Evolutionary conservation across 2,329 filamentous ascomycete species (phyloP).

Genomic region (Aspergillus brasiliensis): DNA sequence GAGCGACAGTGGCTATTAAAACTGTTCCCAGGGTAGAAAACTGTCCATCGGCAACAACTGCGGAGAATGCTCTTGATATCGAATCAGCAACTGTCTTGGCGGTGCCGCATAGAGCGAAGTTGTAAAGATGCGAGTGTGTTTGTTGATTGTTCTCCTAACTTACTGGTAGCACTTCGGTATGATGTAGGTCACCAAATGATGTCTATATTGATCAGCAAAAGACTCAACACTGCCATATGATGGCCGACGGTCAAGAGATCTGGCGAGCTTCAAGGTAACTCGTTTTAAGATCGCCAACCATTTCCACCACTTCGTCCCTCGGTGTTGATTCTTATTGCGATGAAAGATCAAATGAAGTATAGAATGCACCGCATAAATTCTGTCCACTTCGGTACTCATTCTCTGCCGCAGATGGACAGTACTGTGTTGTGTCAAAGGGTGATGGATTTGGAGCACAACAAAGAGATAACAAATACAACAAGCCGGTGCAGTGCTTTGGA

Average conservation of each 20-base stretch:
- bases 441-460: neutral
- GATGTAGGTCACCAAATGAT: constrained; percentile 35
- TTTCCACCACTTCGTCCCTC: constrained; percentile 78
- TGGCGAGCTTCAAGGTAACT: constrained; percentile 58
- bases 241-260: constrained; percentile 42
- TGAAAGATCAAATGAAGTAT: constrained; percentile 71
- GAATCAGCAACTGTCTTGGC: neutral
- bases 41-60: constrained; percentile 70
- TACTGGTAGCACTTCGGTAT: constrained; percentile 48
- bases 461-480: neutral
- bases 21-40: constrained; percentile 72
- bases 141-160: constrained; percentile 17
- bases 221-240: constrained; percentile 3
- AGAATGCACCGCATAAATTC: constrained; percentile 36
- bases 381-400: constrained; percentile 31
- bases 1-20: constrained; percentile 66
- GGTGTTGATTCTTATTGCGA: constrained; percentile 91
- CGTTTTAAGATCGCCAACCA: constrained; percentile 72
- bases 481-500: neutral
- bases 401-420: neutral
- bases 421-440: neutral
- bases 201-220: constrained; percentile 29
- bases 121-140: neutral
- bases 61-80: constrained; percentile 58
- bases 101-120: neutral